These are phyloP conservation scores for Aethionema arabicum DNA, from an alignment of 345 rosid species.

Conservation along the genomic window DNA sequence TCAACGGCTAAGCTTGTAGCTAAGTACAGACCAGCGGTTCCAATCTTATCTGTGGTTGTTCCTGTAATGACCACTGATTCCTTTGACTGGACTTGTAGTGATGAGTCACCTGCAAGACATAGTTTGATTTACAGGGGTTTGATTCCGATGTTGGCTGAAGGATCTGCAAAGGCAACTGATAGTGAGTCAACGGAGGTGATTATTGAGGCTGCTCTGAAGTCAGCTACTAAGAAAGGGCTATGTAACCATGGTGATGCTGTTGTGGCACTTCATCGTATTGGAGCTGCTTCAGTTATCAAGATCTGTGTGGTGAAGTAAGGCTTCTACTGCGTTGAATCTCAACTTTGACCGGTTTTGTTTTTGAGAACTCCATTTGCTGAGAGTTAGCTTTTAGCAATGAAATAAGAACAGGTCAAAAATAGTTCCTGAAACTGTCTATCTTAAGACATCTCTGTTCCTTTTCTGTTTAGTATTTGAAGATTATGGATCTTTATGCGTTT, in stretches of 20 bases:
- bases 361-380: conserved; percentile 30
- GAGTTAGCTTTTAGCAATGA: conserved; percentile 19
- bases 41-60: conserved; percentile 84
- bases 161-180: conserved; percentile 92
- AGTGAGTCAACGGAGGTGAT: conserved; percentile 84
- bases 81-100: conserved; percentile 85
- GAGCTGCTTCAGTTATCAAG: conserved; percentile 82
- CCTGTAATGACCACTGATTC: conserved; percentile 82
- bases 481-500: conserved; percentile 1
- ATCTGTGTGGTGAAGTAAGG: conserved; percentile 74
- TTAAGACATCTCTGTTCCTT: conserved; percentile 2
- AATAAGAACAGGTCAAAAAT: conserved; percentile 25
- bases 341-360: conserved; percentile 30
- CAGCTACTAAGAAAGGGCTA: conserved; percentile 59
- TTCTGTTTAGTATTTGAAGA: conserved; percentile 1
- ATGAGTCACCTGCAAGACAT: conserved; percentile 89
- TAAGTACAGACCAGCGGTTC: conserved; percentile 93
- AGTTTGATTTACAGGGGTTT: conserved; percentile 85
- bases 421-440: not conserved
- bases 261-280: conserved; percentile 84
- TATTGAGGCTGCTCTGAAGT: conserved; percentile 66
- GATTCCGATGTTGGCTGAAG: conserved; percentile 80
- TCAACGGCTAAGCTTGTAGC: conserved; percentile 86
- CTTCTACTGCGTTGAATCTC: conserved; percentile 1
- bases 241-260: conserved; percentile 75